These are phyloP conservation scores for Cadophora malorum DNA, from an alignment of 2,329 filamentous ascomycete species.

Conservation along the genomic window DNA sequence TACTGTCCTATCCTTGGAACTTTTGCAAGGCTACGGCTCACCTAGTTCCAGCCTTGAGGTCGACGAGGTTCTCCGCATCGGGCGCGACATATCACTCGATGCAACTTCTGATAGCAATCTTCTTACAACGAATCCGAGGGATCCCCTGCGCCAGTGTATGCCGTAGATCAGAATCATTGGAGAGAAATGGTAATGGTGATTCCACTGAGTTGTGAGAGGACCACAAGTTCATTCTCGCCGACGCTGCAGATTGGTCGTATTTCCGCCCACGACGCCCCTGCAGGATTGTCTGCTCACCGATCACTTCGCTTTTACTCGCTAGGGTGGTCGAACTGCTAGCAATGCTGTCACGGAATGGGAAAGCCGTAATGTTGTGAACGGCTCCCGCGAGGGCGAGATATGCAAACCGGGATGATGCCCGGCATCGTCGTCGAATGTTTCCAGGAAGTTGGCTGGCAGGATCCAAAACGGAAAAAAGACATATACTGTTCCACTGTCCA, in stretches of 20 bases:
- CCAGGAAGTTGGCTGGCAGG: neutral
- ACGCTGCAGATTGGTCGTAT: too few species aligned
- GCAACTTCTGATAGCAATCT: neutral
- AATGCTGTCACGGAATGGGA: too few species aligned
- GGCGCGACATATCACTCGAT: neutral
- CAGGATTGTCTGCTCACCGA: too few species aligned
- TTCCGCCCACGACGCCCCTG: too few species aligned
- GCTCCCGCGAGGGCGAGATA: neutral
- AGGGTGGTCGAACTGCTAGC: too few species aligned
- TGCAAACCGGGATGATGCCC: neutral
- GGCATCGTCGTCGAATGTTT: neutral
- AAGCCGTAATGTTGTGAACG: too few species aligned
- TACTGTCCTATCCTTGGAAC: neutral
- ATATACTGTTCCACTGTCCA: neutral
- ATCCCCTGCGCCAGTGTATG: neutral
- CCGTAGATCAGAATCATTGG: neutral
- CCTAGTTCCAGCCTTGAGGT: neutral
- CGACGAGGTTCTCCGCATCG: neutral
- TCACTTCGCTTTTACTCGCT: too few species aligned
- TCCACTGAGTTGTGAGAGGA: neutral
- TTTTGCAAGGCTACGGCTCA: neutral
- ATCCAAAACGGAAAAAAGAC: neutral
- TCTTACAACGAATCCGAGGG: neutral
- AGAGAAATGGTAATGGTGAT: too few species aligned
- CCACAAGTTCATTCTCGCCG: too few species aligned